Base-by-base conservation (phyloP, 495 filamentous ascomycete genomes). In the Penicillium flavigenum region DNA sequence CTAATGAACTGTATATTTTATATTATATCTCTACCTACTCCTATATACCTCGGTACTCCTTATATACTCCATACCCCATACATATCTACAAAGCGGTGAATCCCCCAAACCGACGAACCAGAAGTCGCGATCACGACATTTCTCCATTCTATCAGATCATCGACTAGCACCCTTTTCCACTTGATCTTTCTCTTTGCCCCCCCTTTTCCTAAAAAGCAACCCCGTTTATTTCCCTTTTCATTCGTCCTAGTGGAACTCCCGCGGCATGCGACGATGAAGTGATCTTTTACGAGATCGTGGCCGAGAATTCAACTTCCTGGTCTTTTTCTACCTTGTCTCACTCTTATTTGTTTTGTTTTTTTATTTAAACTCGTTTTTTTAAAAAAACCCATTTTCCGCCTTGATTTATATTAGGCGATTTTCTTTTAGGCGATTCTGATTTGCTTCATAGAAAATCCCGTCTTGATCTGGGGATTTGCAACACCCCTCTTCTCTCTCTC, bases 81-180 rank as follows among this genome's bases (percentile, higher is more conserved):
- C 1, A 38, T 38, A 36, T 42, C 31, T 42, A 36, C 32, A 29
- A 58, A 67, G 65, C 67, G 69, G 69, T 67, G 54, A 70, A 62
- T 31, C 42, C 39, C 41, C 32, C 22, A 14, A 54, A 54, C 58
- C 41, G 66, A 62, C 71, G 58, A 71, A 74, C 65, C 62, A 75
- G 54, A 67, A 44, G 17, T 19, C 48, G 63, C 70, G 69, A 79
- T 79, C 72, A 76, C 76, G 76, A 77, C 75, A 79, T 79, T 76
- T 76, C 72, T 72, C 74, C 76, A 76, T 76, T 71, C 59, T 66
- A 79, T 79, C 72, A 76, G 71, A 74, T 75, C 74, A 77, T 77
- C 71, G 63, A 63, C 66, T 67, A 75, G 66, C 47, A 56, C 57
- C 66, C 57, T 60, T 62, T 59, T 58, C 39, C 48, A 46, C 57